Conservation (phyloP, 768 basidiomycete genomes). For the Pholiota molesta region DNA sequence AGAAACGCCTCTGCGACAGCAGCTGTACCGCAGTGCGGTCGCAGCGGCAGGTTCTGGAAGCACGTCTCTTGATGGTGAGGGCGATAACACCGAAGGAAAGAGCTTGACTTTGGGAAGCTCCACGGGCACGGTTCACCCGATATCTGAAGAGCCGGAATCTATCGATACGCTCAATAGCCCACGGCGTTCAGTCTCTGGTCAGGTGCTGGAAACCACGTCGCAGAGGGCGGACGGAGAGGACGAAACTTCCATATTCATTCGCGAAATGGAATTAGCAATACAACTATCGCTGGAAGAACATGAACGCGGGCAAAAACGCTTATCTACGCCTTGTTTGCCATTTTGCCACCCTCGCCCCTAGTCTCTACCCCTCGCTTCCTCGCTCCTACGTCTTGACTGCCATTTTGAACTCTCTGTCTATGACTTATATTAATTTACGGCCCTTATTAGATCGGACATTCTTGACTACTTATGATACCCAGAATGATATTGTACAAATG, state of each 20-base stretch:
- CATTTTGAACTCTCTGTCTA: not conserved
- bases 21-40: conserved; percentile 31
- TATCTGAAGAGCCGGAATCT: not conserved
- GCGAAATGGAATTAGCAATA: conserved; percentile 20
- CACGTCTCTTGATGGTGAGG: not conserved
- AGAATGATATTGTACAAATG: conserved; percentile 5
- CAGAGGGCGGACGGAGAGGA: conserved; percentile 14
- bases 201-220: not conserved
- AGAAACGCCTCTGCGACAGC: conserved; percentile 34
- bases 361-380: no score
- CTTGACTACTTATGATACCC: not conserved
- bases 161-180: not conserved
- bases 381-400: no score
- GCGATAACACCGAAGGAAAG: not conserved
- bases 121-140: not conserved
- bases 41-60: not conserved
- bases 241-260: conserved; percentile 13
- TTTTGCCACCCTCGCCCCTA: no score
- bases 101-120: not conserved
- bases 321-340: no score
- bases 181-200: not conserved
- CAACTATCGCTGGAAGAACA: conserved; percentile 15
- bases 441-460: not conserved
- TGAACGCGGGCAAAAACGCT: not conserved
- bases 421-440: not conserved